Evolutionary conservation across 2,329 filamentous ascomycete genomes (phyloP).

Genomic region (Diplodia corticola): DNA sequence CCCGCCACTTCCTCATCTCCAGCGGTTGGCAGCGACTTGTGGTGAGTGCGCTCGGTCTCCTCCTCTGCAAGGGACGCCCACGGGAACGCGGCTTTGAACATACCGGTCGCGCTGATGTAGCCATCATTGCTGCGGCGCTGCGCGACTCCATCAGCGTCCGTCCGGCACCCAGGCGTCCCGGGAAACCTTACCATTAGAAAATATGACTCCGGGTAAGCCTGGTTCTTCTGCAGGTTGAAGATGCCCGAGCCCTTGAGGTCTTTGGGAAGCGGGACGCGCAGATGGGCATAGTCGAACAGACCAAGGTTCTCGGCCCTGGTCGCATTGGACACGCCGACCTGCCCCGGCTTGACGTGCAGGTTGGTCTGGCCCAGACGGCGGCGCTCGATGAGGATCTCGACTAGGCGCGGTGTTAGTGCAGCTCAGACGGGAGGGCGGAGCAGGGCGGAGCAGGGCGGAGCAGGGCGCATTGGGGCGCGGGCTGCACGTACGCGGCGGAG

Average conservation of each 20-base stretch:
- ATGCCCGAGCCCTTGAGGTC: conserved; percentile 86
- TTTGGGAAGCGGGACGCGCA: conserved; percentile 88
- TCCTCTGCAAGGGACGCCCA: conserved; percentile 73
- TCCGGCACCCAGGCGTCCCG: neutral
- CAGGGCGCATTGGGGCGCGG: conserved; percentile 28
- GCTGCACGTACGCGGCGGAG: conserved; percentile 61
- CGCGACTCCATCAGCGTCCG: neutral
- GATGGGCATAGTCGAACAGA: conserved; percentile 92
- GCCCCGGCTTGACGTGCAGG: conserved; percentile 77
- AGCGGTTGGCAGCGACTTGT: conserved; percentile 79
- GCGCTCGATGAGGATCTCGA: conserved; percentile 67
- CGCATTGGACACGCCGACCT: conserved; percentile 68
- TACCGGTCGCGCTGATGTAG: conserved; percentile 81
- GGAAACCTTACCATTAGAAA: conserved; percentile 73
- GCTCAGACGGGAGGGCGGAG: neutral
- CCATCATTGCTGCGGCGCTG: conserved; percentile 80
- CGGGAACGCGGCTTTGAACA: conserved; percentile 89
- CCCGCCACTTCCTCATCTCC: conserved; percentile 91
- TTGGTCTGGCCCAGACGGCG: conserved; percentile 92
- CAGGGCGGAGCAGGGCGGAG: neutral
- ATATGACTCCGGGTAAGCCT: conserved; percentile 77
- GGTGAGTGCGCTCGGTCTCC: conserved; percentile 73
- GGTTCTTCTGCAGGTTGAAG: conserved; percentile 67
- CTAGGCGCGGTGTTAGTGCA: conserved; percentile 36
- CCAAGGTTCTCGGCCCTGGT: conserved; percentile 73